phyloP scores from a whole-genome alignment of 805 yeast species.

The Metschnikowia noctiluminum region DNA sequence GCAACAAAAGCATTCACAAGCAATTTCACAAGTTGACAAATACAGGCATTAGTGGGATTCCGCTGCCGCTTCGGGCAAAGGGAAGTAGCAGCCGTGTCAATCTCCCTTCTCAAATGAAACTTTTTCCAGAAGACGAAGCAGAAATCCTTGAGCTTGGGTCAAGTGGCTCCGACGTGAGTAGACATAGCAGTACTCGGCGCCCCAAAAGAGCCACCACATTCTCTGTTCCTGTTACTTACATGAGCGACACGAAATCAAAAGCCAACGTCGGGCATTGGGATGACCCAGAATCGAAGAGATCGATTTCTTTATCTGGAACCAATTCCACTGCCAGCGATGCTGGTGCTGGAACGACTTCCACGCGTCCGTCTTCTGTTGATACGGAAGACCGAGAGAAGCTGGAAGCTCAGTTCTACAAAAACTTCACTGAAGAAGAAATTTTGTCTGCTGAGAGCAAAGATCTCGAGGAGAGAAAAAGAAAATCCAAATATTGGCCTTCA shows the following conservation, averaged over 20 bases:
- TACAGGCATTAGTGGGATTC: slow-evolving; percentile 6
- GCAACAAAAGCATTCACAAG: slow-evolving; percentile 22
- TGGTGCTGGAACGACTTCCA: slow-evolving; percentile 4
- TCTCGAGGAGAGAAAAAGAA: slow-evolving; percentile 32
- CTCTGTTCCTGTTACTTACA: slow-evolving; percentile 25
- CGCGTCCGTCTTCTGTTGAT: slow-evolving; percentile 9
- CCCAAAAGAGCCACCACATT: slow-evolving; percentile 27
- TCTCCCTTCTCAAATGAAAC: slow-evolving; percentile 55
- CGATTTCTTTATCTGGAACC: slow-evolving; percentile 7
- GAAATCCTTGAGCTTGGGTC: slow-evolving; percentile 31
- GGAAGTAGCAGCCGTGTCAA: slow-evolving; percentile 18
- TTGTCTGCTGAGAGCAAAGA: slow-evolving; percentile 44
- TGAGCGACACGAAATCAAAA: slow-evolving; percentile 8
- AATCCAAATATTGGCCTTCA: slow-evolving; percentile 46
- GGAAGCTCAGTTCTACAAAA: slow-evolving; percentile 16
- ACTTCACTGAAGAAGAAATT: slow-evolving; percentile 41
- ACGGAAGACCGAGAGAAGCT: slow-evolving; percentile 10
- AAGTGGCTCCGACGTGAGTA: slow-evolving; percentile 25
- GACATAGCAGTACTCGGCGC: slow-evolving; percentile 35
- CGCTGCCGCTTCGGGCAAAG: slow-evolving; percentile 9
- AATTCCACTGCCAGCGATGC: slow-evolving; percentile 7
- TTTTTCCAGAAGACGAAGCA: slow-evolving; percentile 37
- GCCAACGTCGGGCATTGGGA: not conserved
- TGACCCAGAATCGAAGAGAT: slow-evolving; percentile 1
- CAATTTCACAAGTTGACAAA: slow-evolving; percentile 24